Conservation (phyloP, 164 flowering plant species). For the Santalum album region DNA sequence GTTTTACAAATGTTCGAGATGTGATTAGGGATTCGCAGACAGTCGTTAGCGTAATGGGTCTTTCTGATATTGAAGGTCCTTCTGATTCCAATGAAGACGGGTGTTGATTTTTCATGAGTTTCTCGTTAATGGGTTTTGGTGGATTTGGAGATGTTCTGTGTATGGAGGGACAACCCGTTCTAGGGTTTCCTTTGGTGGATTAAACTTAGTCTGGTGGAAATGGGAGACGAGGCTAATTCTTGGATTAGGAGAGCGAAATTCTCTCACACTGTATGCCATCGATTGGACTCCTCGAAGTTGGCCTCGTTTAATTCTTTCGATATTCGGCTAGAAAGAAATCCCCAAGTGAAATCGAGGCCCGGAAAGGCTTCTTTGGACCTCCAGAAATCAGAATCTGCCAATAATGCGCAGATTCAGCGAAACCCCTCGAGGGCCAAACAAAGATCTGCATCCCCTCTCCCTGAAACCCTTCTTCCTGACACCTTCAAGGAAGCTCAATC, state of each 20-base stretch:
- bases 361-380: constrained; percentile 5
- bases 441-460: constrained; percentile 62
- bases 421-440: constrained; percentile 25
- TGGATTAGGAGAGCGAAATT: constrained; percentile 85
- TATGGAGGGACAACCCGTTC: no score
- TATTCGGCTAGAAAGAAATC: constrained; percentile 13
- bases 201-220: constrained; percentile 12
- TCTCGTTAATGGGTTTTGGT: no score
- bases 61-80: neutral
- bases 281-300: constrained; percentile 41
- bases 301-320: constrained; percentile 23
- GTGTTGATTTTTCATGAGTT: constrained; percentile 6
- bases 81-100: neutral
- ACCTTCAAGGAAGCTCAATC: constrained; percentile 68
- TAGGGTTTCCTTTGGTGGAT: no score
- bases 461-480: constrained; percentile 39
- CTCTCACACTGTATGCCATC: constrained; percentile 60
- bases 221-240: constrained; percentile 44
- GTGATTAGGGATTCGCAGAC: no score
- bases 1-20: no score
- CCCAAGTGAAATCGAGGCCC: constrained; percentile 36
- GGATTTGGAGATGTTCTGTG: no score
- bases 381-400: constrained; percentile 8
- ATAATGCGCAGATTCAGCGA: constrained; percentile 7
- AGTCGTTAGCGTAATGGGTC: neutral